phyloP scores from a whole-genome alignment of 2,329 filamentous ascomycete species.

The Sarocladium brachiariae region DNA sequence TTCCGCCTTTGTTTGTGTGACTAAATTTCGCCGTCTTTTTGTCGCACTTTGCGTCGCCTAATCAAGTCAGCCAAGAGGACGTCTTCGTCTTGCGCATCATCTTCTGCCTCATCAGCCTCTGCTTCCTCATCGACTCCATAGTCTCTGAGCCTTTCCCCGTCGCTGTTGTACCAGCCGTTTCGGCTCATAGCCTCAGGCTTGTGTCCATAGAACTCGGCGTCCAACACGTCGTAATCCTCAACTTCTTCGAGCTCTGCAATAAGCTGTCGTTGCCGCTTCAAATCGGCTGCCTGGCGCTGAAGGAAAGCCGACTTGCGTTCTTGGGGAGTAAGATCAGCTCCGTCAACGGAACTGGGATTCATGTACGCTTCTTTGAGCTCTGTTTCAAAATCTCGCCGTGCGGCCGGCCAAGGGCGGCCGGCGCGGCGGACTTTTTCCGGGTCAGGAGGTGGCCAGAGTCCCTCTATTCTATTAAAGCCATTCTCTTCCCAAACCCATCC shows the following conservation, averaged over 20 bases:
- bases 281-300: slow-evolving; percentile 41
- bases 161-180: slow-evolving; percentile 61
- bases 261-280: slow-evolving; percentile 32
- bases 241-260: slow-evolving; percentile 45
- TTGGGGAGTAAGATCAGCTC: slow-evolving; percentile 23
- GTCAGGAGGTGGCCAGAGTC: slow-evolving; percentile 57
- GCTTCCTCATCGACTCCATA: slow-evolving; percentile 75
- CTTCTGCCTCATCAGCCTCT: slow-evolving; percentile 31
- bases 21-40: slow-evolving; percentile 25
- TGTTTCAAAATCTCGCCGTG: slow-evolving; percentile 25
- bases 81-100: slow-evolving; percentile 41
- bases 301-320: slow-evolving; percentile 43
- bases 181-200: slow-evolving; percentile 25
- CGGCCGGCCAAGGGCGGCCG: slow-evolving; percentile 31
- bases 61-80: slow-evolving; percentile 65
- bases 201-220: slow-evolving; percentile 51
- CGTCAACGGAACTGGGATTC: slow-evolving; percentile 13
- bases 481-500: slow-evolving; percentile 67
- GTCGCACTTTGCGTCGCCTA: slow-evolving; percentile 40
- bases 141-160: slow-evolving; percentile 67
- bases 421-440: slow-evolving; percentile 51
- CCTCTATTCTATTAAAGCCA: slow-evolving; percentile 60
- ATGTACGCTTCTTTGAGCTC: slow-evolving; percentile 28
- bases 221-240: slow-evolving; percentile 51
- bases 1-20: slow-evolving; percentile 11